A percentile compares a stretch with the other conserved stretches of the same genome.
These are phyloP conservation scores for Lichtheimia corymbifera DNA, from an alignment of 371 early-diverging fungal species.

Conservation along the genomic window DNA sequence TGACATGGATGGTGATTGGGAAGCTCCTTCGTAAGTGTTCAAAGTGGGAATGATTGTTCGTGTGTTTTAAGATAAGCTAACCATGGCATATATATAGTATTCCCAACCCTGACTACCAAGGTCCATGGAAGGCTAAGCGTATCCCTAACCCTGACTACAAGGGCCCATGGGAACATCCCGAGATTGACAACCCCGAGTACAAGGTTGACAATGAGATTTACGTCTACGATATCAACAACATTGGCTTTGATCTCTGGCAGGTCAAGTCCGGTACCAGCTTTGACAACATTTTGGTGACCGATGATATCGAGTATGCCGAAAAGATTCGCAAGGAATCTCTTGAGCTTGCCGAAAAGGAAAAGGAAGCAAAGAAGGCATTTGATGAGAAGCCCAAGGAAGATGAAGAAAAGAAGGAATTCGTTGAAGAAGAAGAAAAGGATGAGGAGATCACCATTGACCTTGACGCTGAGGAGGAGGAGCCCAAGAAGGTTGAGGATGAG, in stretches of 20 bases:
- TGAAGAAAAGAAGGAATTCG: conserved; percentile 30
- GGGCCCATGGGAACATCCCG: conserved; percentile 90
- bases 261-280: conserved; percentile 92
- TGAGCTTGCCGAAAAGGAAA: conserved; percentile 55
- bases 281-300: conserved; percentile 88
- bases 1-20: conserved; percentile 89
- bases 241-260: conserved; percentile 97
- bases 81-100: conserved; percentile 68
- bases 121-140: conserved; percentile 76
- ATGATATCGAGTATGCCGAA: conserved; percentile 69
- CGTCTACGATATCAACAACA: conserved; percentile 76
- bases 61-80: background rate
- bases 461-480: conserved; percentile 4
- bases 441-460: conserved; percentile 27
- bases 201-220: conserved; percentile 84
- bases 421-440: conserved; percentile 27
- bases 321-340: conserved; percentile 67
- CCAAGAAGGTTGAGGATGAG: conserved; percentile 20
- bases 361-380: conserved; percentile 51
- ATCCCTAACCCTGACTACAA: conserved; percentile 95
- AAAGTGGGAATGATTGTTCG: background rate
- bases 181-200: conserved; percentile 91
- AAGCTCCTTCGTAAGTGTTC: conserved; percentile 63
- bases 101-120: conserved; percentile 89
- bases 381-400: conserved; percentile 33